Evolutionary conservation across 2,329 filamentous ascomycete genomes (phyloP).

Genomic region (Pseudogymnoascus sp.): DNA sequence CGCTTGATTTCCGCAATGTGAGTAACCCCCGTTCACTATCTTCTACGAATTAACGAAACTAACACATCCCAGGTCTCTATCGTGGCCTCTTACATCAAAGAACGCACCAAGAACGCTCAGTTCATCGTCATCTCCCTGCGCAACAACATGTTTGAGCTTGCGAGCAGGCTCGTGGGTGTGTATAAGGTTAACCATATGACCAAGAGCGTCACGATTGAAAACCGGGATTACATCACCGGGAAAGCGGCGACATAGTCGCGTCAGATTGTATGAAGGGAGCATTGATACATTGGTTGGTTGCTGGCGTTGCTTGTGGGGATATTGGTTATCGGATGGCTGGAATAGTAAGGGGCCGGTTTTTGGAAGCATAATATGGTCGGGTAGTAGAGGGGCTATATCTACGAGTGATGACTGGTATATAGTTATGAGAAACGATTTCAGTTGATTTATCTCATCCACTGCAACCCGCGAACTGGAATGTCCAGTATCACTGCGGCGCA

Average conservation of each 20-base stretch:
- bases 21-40: conserved; percentile 35
- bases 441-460: not conserved
- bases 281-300: not conserved
- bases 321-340: not conserved
- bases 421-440: conserved; percentile 6
- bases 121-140: conserved; percentile 97
- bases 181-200: conserved; percentile 99
- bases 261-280: not conserved
- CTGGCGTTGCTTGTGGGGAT: not conserved
- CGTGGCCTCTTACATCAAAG: conserved; percentile 97
- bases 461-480: not conserved
- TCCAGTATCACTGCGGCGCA: not conserved
- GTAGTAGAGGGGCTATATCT: not conserved
- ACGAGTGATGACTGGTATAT: conserved; percentile 6
- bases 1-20: conserved; percentile 94
- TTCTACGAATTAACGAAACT: conserved; percentile 8
- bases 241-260: not conserved
- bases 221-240: conserved; percentile 59
- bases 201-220: conserved; percentile 84
- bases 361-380: not conserved
- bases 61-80: conserved; percentile 70
- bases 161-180: conserved; percentile 87
- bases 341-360: not conserved
- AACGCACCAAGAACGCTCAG: conserved; percentile 97
- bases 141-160: conserved; percentile 99